Evolutionary conservation across 768 basidiomycete species (phyloP).

Genomic region (Amanita muscaria): DNA sequence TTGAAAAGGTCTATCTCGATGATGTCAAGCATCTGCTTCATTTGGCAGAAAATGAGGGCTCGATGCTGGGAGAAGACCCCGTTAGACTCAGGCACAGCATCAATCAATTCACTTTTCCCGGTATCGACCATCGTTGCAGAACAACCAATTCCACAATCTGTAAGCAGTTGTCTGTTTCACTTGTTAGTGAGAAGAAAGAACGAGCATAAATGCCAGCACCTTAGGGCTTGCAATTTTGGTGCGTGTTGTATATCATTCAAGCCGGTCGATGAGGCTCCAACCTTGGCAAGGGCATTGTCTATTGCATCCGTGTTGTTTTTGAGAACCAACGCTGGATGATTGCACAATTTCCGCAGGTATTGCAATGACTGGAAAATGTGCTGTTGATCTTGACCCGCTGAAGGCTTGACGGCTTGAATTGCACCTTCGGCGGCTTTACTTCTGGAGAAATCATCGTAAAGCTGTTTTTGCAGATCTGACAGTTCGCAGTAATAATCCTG

Average conservation of each 20-base stretch:
- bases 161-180: slow-evolving; percentile 71
- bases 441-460: slow-evolving; percentile 90
- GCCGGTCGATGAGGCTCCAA: slow-evolving; percentile 34
- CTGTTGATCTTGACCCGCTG: slow-evolving; percentile 42
- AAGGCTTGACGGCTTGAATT: slow-evolving; percentile 31
- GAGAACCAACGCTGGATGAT: slow-evolving; percentile 89
- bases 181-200: slow-evolving; percentile 4
- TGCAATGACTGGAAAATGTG: slow-evolving; percentile 97
- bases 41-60: slow-evolving; percentile 98
- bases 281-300: slow-evolving; percentile 45
- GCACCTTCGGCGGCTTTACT: slow-evolving; percentile 70
- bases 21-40: slow-evolving; percentile 98
- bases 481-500: slow-evolving; percentile 99
- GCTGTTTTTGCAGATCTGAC: slow-evolving; percentile 84
- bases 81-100: slow-evolving; percentile 44
- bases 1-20: slow-evolving; percentile 93
- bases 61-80: slow-evolving; percentile 86
- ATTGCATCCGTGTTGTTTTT: slow-evolving; percentile 62
- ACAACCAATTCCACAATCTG: slow-evolving; percentile 89
- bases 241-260: slow-evolving; percentile 84
- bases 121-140: slow-evolving; percentile 37
- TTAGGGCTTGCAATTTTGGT: slow-evolving; percentile 86
- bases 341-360: slow-evolving; percentile 94
- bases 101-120: slow-evolving; percentile 60
- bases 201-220: slow-evolving; percentile 37